Base-by-base conservation (phyloP, 2,329 filamentous ascomycete genomes). In the Xenoacremonium recifei region DNA sequence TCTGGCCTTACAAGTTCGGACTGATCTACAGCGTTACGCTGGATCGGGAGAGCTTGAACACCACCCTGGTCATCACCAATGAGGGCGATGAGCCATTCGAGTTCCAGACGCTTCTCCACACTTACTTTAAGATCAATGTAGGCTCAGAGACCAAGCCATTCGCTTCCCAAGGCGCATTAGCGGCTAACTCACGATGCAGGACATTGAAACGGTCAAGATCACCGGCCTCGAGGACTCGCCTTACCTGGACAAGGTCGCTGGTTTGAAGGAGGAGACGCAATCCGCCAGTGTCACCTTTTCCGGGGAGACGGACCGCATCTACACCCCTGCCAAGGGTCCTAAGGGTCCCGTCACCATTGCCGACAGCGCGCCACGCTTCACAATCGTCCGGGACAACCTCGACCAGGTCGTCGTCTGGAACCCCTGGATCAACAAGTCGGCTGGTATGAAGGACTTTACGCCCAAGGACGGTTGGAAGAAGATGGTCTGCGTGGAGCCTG, bases 341-440 rank as follows among this genome's bases (percentile, higher is more conserved):
- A 73, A 70, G 32, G 67, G 75, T 34, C 69, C 77, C 2, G 66
- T 88, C 35, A 61, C 77, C 11, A 79, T 95, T 35, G 61, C 73
- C 13, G 82, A 87, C 57, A 84, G 80, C 46, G 77, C 77, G 58
- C 73, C 82, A 12, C 71, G 77, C 37, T 90, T 87, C 70, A 82
- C 83, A 45, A 76, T 97, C 41, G 80, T 85, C 30, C 82, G 93
- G 48, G 89, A 96, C 67, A 91, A 89, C 53, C 76, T 99, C 53
- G 79, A 80, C 48, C 89, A 97, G 54, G 84, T 93, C 13, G 92
- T 96, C 1, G 87, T 97, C 21, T 99, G 93, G 93, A 99, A 99
- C 68, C 93, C 93, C 2, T 96, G 92, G 90, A 76, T 77, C 30
- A 88, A 91, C 50, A 95, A 95, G 73, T 82, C 88, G 2, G 80